Conservation (phyloP, 306 rosid genomes). For the Malus fusca region DNA sequence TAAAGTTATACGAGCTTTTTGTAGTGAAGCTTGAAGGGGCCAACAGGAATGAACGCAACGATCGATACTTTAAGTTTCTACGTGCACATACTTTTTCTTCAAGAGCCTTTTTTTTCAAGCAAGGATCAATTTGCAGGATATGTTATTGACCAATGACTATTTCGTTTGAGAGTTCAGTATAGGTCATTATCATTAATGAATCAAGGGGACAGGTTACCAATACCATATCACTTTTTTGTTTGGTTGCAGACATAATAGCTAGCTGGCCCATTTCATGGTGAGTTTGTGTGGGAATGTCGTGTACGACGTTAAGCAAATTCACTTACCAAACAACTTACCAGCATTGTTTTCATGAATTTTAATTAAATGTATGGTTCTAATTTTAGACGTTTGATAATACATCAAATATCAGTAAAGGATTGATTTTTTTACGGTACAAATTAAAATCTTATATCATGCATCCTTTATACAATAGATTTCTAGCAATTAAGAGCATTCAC, state of each 20-base stretch:
- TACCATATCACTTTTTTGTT: neutral
- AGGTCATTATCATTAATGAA: slow-evolving; percentile 1
- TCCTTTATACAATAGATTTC: too few relatives aligned
- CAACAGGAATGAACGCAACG: neutral
- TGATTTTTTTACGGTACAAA: neutral
- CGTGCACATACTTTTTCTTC: neutral
- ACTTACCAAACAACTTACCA: neutral
- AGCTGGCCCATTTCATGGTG: neutral
- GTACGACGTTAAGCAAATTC: neutral
- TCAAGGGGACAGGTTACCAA: neutral
- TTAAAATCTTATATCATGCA: too few relatives aligned
- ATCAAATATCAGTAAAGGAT: too few relatives aligned
- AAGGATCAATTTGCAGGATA: slow-evolving; percentile 16
- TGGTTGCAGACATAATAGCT: neutral
- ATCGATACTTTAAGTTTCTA: neutral
- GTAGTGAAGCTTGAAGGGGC: neutral
- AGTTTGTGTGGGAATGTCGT: neutral
- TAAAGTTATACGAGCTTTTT: neutral
- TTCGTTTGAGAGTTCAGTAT: neutral
- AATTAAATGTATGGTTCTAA: too few relatives aligned
- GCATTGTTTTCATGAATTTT: neutral
- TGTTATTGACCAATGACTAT: slow-evolving; percentile 6
- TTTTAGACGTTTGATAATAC: too few relatives aligned
- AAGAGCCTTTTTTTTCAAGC: neutral
- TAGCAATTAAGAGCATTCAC: neutral